Evolutionary conservation across 305 asterid species (phyloP), one percentile per base, ranked within the genome.

Genomic region (Ilex paraguariensis): DNA sequence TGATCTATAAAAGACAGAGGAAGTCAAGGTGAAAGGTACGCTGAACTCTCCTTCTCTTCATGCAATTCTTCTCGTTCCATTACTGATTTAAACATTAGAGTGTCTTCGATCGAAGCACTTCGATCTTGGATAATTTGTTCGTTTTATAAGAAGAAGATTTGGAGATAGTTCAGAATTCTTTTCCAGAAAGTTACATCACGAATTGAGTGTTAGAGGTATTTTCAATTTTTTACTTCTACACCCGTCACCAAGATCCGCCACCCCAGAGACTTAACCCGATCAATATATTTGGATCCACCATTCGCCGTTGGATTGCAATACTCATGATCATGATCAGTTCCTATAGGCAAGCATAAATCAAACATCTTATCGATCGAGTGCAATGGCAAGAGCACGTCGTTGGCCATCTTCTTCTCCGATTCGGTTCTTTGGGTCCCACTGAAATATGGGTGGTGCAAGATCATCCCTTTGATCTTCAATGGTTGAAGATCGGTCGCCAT

Each of bases 371-470:
- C 81, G 16, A 75, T 50, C 5, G 73, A 64, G 11, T 30, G 49
- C 3, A 75, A 49, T 3, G 91, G 87, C 10, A 87, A 45, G 42
- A 76, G 56, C 46, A 59, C 21, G 65, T 82, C 89, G 13, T 70
- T 56, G 10, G 64, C 70, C 62, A 76, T 16, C 13, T 48, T 73
- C 48, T 61, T 60, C 74, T 87, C 95, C 57, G 95, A 87, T 49
- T 32, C 64, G 6, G 83, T 82, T 63, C 86, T 72, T 40, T 73
- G 67, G 0, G 49, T 51, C 33, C 88, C 91, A 21, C 89, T 68
- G 58, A 86, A 79, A 61, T 54, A 84, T 30, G 87, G 85, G 5
- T 80, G 85, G 61, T 87, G 87, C 16, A 87, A 54, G 53, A 87
- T 77, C 64, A 87, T 3, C 67, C 95, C 95, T 33, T 62, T 78